These are phyloP conservation scores for Hypomontagnella submonticulosa DNA, from an alignment of 495 filamentous ascomycete genomes.

Conservation along the genomic window DNA sequence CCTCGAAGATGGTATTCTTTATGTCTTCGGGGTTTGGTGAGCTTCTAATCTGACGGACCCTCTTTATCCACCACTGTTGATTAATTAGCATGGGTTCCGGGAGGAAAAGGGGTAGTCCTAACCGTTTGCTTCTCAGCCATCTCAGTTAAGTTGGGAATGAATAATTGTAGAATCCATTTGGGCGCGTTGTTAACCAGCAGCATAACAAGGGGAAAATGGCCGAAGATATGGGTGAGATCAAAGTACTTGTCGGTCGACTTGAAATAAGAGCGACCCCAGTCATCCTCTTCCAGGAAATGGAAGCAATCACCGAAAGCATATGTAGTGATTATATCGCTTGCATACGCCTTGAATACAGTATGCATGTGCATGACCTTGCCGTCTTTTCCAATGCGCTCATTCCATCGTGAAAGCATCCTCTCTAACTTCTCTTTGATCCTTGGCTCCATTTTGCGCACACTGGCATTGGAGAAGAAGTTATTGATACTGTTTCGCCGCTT, in stretches of 20 bases:
- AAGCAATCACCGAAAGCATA: conserved; percentile 49
- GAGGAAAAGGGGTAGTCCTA: not conserved
- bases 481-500: conserved; percentile 50
- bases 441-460: conserved; percentile 50
- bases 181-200: conserved; percentile 30
- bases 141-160: not conserved
- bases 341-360: conserved; percentile 52
- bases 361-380: conserved; percentile 47
- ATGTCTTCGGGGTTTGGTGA: conserved; percentile 1
- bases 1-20: conserved; percentile 51
- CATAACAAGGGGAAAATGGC: conserved; percentile 36
- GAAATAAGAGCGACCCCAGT: conserved; percentile 44
- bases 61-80: conserved; percentile 9
- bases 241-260: conserved; percentile 7
- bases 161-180: not conserved
- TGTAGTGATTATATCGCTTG: conserved; percentile 59
- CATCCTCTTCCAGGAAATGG: conserved; percentile 38
- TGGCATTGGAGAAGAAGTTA: conserved; percentile 55
- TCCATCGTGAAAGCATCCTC: conserved; percentile 2
- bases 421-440: conserved; percentile 40
- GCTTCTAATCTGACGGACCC: conserved; percentile 4
- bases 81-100: not conserved
- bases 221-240: not conserved
- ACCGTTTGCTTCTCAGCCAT: conserved; percentile 1
- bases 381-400: not conserved